phyloP scores from a whole-genome alignment of 2,329 filamentous ascomycete species.

The Colletotrichum caudatum region DNA sequence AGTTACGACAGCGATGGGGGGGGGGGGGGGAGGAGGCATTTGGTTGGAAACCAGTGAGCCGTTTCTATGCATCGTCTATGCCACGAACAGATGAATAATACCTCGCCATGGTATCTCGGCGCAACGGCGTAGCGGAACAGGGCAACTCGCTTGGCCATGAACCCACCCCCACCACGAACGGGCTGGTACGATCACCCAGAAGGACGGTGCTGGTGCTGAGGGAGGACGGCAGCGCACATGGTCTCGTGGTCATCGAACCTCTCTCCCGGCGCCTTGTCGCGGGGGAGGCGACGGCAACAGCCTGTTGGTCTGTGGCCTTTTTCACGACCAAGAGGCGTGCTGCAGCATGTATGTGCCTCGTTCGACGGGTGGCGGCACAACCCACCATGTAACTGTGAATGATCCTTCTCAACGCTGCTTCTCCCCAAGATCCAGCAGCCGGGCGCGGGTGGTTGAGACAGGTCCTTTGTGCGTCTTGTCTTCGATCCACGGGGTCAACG shows the following conservation, averaged over 20 bases:
- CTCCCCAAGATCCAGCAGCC: conserved; percentile 15
- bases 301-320: background rate
- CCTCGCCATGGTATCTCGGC: background rate
- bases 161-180: no score
- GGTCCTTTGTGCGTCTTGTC: conserved; percentile 30
- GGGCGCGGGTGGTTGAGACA: conserved; percentile 28
- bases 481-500: conserved; percentile 32
- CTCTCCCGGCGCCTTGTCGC: background rate
- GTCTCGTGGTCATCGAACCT: background rate
- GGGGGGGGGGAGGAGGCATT: no score
- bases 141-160: background rate
- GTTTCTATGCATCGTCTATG: background rate
- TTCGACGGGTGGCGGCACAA: conserved; percentile 6
- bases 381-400: background rate
- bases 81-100: no score
- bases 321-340: background rate
- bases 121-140: background rate
- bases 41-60: background rate
- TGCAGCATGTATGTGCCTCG: background rate
- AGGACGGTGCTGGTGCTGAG: background rate
- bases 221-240: background rate
- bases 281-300: background rate
- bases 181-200: background rate
- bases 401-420: background rate
- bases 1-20: background rate